Evolutionary conservation across 768 basidiomycete genomes (phyloP).

Genomic region (Suillus fuscotomentosus): DNA sequence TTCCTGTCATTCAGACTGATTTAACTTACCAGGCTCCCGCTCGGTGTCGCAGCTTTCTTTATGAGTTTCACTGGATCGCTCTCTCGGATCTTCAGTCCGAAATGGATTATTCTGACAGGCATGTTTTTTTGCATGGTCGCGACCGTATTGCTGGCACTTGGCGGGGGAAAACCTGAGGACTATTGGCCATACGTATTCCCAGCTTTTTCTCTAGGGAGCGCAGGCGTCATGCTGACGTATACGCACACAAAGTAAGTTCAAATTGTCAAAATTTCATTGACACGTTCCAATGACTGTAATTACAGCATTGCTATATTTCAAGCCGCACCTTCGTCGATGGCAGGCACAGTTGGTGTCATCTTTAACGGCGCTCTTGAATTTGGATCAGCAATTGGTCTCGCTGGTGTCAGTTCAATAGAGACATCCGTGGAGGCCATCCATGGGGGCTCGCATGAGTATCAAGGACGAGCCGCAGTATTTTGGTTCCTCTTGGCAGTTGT

Average conservation of each 20-base stretch:
- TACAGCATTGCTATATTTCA: constrained; percentile 50
- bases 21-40: constrained; percentile 33
- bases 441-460: constrained; percentile 31
- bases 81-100: constrained; percentile 35
- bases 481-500: constrained; percentile 44
- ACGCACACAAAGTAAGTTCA: constrained; percentile 47
- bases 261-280: background rate
- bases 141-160: constrained; percentile 42
- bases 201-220: constrained; percentile 46
- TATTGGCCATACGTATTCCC: constrained; percentile 53
- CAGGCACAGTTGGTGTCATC: constrained; percentile 55
- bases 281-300: background rate
- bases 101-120: constrained; percentile 46
- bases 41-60: constrained; percentile 38
- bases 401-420: constrained; percentile 48
- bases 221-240: constrained; percentile 44
- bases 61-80: constrained; percentile 40
- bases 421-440: constrained; percentile 37
- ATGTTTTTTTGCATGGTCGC: constrained; percentile 36
- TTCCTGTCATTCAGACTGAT: constrained; percentile 6
- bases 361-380: constrained; percentile 55
- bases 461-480: constrained; percentile 43
- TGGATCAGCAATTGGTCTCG: constrained; percentile 50
- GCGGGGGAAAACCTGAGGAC: constrained; percentile 35
- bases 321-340: constrained; percentile 43